phyloP scores from a whole-genome alignment of 345 rosid species.

The Dipteronia sinensis region DNA sequence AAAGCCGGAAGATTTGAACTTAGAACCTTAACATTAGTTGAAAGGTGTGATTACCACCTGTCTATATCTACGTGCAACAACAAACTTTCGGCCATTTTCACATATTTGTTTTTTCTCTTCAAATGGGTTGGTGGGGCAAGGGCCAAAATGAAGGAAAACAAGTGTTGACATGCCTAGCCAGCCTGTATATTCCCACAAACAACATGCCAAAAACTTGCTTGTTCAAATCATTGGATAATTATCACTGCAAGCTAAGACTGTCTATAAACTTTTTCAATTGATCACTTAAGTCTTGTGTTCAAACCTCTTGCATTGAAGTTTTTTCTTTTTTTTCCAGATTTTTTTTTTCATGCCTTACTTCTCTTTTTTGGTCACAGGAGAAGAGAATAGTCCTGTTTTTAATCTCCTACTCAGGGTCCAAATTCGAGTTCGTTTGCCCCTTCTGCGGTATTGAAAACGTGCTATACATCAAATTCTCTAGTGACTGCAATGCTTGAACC shows the following conservation, averaged over 20 bases:
- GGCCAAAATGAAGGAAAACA: slow-evolving; percentile 6
- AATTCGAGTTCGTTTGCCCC: no score
- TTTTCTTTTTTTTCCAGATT: no score
- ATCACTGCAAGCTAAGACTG: neutral
- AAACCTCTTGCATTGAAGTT: neutral
- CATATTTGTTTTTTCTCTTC: neutral
- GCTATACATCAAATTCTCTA: neutral
- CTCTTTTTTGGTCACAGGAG: neutral
- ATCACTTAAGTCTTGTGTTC: neutral
- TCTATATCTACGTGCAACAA: no score
- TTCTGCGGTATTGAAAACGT: no score
- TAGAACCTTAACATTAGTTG: no score
- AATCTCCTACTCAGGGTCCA: neutral
- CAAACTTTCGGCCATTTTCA: slow-evolving; percentile 1
- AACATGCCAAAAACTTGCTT: neutral
- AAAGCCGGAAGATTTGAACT: neutral
- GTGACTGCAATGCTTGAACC: neutral
- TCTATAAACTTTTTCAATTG: neutral
- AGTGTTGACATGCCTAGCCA: slow-evolving; percentile 9
- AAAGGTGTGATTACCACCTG: neutral
- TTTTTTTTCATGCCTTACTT: neutral
- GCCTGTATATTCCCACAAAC: slow-evolving; percentile 21
- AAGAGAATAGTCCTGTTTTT: neutral
- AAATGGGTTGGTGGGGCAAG: neutral
- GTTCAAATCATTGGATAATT: slow-evolving; percentile 2